Evolutionary conservation across 2,329 filamentous ascomycete genomes (phyloP), one percentile per base, ranked within the genome.

Genomic region (Escovopsis weberi): DNA sequence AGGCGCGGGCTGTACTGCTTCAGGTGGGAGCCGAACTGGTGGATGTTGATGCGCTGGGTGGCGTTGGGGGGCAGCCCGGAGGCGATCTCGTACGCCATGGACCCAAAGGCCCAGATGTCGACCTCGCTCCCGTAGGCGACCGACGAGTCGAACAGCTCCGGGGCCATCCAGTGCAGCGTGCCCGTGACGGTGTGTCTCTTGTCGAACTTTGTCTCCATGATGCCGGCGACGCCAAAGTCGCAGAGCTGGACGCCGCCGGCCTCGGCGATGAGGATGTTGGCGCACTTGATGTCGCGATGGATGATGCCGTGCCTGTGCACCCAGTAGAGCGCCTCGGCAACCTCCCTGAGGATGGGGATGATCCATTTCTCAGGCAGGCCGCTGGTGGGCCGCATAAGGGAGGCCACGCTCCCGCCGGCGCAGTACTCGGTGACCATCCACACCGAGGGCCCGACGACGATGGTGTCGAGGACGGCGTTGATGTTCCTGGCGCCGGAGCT

Each of bases 371-470:
- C 78, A 50, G 75, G 70, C n/a, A 82, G 61, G 4, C 78, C 77
- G 3, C 72, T 71, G 2, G 75, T 80, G 19, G 79, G 76, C 56
- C 73, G 75, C 75, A 80, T 79, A 46, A 74, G 71, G 47, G 72
- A 87, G 50, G 73, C 80, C 58, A 91, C 79, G 57, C 84, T 89
- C 42, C 85, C 85, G 48, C 85, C 85, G 6, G 81, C 83, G 53
- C 84, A 88, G 59, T 87, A 86, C 61, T 89, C 83, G 46, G 82
- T 87, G 43, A 89, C 76, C 65, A 91, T 84, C 85, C 85, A 91
- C 62, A 91, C 78, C 44, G 83, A 75, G 50, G 82, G 78, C 37
- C 82, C 82, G 30, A 88, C 75, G 9, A 82, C 77, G 15, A 87
- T 70, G 4, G 82, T 82, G 49, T 87, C 84, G 51, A 87, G 77